phyloP scores from a whole-genome alignment of 306 rosid species.

The Dryas drummondii region DNA sequence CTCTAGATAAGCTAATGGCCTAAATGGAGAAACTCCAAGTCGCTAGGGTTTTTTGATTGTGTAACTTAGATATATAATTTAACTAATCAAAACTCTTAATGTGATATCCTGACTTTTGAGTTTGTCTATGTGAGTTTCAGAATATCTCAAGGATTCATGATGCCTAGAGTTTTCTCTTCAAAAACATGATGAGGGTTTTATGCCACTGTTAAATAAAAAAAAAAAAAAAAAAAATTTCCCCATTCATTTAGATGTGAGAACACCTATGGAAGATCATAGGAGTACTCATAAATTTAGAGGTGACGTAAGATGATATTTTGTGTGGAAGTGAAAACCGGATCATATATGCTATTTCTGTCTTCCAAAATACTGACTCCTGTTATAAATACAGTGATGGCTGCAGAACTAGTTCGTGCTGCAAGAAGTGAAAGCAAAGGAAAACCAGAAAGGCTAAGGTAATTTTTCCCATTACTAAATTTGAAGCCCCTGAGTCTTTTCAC shows the following conservation, averaged over 20 bases:
- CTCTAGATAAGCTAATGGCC: not conserved
- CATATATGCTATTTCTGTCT: not conserved
- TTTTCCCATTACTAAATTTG: slow-evolving; percentile 9
- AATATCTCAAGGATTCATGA: not conserved
- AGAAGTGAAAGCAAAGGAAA: slow-evolving; percentile 54
- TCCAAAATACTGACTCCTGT: slow-evolving; percentile 13
- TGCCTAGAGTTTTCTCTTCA: not conserved
- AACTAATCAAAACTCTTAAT: not conserved
- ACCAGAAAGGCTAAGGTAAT: slow-evolving; percentile 82
- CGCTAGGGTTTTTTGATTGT: not conserved
- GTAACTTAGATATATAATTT: not conserved
- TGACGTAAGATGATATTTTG: not conserved
- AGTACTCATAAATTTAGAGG: not conserved
- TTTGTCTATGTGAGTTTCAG: not conserved
- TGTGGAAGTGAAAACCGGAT: not conserved
- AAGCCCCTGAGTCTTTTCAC: not conserved
- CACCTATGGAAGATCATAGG: not conserved
- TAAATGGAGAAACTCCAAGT: not conserved
- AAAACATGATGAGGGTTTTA: not conserved
- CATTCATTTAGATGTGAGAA: not conserved
- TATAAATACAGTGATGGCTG: slow-evolving; percentile 78
- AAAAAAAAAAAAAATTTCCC: too few relatives aligned
- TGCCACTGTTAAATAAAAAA: not conserved
- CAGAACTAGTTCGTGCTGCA: slow-evolving; percentile 76
- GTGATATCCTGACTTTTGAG: not conserved